A percentile compares a stretch with the other conserved stretches of the same genome.
These are phyloP conservation scores for Acanthamoeba sp. DNA, from an alignment of 208 protist species.

Conservation along the genomic window DNA sequence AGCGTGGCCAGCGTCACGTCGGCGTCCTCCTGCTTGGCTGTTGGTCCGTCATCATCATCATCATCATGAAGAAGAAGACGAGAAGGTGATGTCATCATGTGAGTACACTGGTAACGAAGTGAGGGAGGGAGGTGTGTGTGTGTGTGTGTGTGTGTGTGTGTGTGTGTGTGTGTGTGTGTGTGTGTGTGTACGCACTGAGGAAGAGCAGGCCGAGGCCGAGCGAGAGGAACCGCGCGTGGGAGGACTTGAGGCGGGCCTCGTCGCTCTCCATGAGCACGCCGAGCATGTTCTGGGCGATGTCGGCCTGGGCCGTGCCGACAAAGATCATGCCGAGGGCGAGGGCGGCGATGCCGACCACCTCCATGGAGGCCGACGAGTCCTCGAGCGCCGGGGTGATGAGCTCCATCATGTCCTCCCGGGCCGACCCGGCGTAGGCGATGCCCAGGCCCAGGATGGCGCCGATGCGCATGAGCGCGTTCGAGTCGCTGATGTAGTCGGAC, in stretches of 20 bases:
- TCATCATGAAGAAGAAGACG: too few species aligned
- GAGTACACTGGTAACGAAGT: background rate
- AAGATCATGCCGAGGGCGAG: constrained; percentile 97
- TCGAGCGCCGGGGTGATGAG: constrained; percentile 95
- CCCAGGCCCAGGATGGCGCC: constrained; percentile 96
- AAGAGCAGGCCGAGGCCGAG: constrained; percentile 97
- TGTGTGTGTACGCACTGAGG: too few species aligned
- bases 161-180: too few species aligned
- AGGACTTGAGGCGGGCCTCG: constrained; percentile 87
- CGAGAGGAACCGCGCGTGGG: constrained; percentile 93
- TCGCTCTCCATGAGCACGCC: constrained; percentile 92
- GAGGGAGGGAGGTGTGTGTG: background rate
- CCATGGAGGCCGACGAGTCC: constrained; percentile 94
- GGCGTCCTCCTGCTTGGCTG: constrained; percentile 93
- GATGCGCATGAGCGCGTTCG: constrained; percentile 90
- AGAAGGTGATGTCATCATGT: too few species aligned
- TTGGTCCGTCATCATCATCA: too few species aligned
- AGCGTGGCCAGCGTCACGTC: constrained; percentile 95
- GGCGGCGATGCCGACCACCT: constrained; percentile 95
- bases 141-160: too few species aligned
- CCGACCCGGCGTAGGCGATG: constrained; percentile 97
- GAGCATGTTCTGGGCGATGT: constrained; percentile 95
- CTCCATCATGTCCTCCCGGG: constrained; percentile 96
- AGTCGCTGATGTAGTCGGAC: constrained; percentile 72
- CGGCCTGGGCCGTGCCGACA: constrained; percentile 96